phyloP scores from a whole-genome alignment of 2,329 filamentous ascomycete species.

The Albophoma yamanashiensis region DNA sequence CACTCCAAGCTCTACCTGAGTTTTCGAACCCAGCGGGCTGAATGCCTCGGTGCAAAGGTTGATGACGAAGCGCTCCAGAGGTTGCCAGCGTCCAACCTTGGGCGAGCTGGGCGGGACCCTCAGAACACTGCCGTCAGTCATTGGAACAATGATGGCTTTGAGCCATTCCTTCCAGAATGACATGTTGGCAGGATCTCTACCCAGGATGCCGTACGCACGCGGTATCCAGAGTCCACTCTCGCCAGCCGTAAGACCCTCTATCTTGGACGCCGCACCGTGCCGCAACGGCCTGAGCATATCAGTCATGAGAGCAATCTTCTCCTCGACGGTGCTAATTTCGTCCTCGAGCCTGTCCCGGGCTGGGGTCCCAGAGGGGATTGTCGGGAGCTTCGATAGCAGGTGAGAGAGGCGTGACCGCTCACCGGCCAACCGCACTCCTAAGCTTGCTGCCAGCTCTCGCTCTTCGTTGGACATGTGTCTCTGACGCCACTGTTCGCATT shows the following conservation, averaged over 20 bases:
- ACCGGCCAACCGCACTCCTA: slow-evolving; percentile 76
- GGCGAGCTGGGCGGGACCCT: slow-evolving; percentile 83
- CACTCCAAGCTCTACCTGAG: slow-evolving; percentile 85
- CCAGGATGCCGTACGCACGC: slow-evolving; percentile 84
- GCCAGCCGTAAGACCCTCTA: slow-evolving; percentile 88
- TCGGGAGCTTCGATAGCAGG: slow-evolving; percentile 72
- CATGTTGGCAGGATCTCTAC: slow-evolving; percentile 71
- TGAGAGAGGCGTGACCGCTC: slow-evolving; percentile 87
- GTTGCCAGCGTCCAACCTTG: slow-evolving; percentile 88
- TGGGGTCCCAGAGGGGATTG: slow-evolving; percentile 66
- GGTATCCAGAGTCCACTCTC: slow-evolving; percentile 96
- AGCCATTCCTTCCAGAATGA: slow-evolving; percentile 99
- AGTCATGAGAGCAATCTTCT: slow-evolving; percentile 95
- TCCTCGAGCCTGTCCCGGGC: slow-evolving; percentile 82
- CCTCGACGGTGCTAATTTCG: slow-evolving; percentile 88
- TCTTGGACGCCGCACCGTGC: slow-evolving; percentile 92
- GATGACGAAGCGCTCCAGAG: slow-evolving; percentile 90
- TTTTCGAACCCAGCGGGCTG: slow-evolving; percentile 85
- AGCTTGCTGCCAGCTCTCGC: slow-evolving; percentile 79
- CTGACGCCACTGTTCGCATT: slow-evolving; percentile 78
- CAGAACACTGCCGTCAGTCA: slow-evolving; percentile 78
- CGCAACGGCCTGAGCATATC: slow-evolving; percentile 86
- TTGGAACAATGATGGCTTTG: slow-evolving; percentile 84
- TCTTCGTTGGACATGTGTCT: slow-evolving; percentile 84
- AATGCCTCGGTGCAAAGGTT: slow-evolving; percentile 94